Percentiles rank a stretch among this genome's conserved stretches.
These are phyloP conservation scores for Mycena rosella DNA, from an alignment of 768 basidiomycete genomes.

Conservation along the genomic window DNA sequence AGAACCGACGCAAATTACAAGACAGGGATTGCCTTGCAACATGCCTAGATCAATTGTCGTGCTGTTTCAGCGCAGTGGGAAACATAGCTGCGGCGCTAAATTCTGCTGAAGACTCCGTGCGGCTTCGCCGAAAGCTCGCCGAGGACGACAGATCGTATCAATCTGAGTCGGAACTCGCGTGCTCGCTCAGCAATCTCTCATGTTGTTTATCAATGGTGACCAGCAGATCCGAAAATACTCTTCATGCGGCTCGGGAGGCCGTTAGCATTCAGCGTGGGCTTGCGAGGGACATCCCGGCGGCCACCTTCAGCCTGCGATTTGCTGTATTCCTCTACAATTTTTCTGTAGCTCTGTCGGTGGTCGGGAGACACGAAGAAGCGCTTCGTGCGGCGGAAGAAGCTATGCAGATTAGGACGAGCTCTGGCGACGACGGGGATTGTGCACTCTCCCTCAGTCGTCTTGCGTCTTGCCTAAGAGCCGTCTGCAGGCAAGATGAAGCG, in stretches of 20 bases:
- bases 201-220: constrained; percentile 14
- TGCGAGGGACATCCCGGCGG: constrained; percentile 3
- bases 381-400: constrained; percentile 31
- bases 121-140: constrained; percentile 18
- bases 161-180: constrained; percentile 23
- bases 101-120: constrained; percentile 29
- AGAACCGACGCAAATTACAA: constrained; percentile 22
- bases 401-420: constrained; percentile 1
- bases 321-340: constrained; percentile 31
- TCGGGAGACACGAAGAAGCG: constrained; percentile 26
- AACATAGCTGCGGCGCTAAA: constrained; percentile 12
- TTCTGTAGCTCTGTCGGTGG: constrained; percentile 23
- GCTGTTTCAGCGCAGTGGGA: constrained; percentile 16
- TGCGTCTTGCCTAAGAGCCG: constrained; percentile 21
- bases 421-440: constrained; percentile 15
- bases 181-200: constrained; percentile 25
- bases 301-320: constrained; percentile 19
- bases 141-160: constrained; percentile 11
- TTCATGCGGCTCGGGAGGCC: constrained; percentile 28
- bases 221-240: constrained; percentile 11
- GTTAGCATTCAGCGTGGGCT: constrained; percentile 32
- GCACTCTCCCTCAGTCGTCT: constrained; percentile 29
- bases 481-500: constrained; percentile 14
- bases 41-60: constrained; percentile 26
- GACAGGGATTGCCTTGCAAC: constrained; percentile 12